Evolutionary conservation across 345 rosid genomes (phyloP), one percentile per base, ranked within the genome.

Genomic region (Carallia pectinifolia): DNA sequence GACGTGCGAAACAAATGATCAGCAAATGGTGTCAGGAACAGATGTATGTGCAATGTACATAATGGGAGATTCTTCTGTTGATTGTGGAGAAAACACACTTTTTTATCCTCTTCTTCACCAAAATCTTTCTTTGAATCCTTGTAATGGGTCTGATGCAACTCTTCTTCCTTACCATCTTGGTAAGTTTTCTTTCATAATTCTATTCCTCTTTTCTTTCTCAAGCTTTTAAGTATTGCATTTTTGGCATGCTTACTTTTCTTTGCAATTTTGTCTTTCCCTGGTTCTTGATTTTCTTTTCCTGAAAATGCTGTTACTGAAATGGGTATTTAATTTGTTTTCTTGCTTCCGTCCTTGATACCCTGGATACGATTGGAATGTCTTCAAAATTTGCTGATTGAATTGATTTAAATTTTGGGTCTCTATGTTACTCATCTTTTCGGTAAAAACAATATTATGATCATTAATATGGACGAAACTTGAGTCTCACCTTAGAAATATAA

Each of bases 1-100:
- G 38, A 64, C 3, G n/a, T 27, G 29, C 8, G 55, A 6, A 7
- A 30, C 71, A 12, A 13, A 64, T 47, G 75, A 53, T 12, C 50
- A 44, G 44, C 34, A n/a, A 37, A 17, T 61, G 15, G 4, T n/a
- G 5, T 27, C 62, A 15, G 52, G 30, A 23, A 53, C 74, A 1
- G 53, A 6, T 39, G 73, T 75, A 2, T 72, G 89, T 0, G 87
- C 93, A 4, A 69, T 88, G 69, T 77, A 67, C 78, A 71, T 88
- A 23, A 66, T 88, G 80, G 93, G 93, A 1, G 93, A 88, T 70
- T 88, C 93, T 63, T 86, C 90, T 0, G 90, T 88, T 48, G 89
- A 88, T 68, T 88, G 90, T 59, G 90, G 90, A 50, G 81, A 76
- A 30, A 88, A 86, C 77, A 73, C 78, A 17, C 83, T 82, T 33